A percentile compares a stretch with the other conserved stretches of the same genome.
Conservation (phyloP, 441 rosid species). For the Pelargonium fulgidum region DNA sequence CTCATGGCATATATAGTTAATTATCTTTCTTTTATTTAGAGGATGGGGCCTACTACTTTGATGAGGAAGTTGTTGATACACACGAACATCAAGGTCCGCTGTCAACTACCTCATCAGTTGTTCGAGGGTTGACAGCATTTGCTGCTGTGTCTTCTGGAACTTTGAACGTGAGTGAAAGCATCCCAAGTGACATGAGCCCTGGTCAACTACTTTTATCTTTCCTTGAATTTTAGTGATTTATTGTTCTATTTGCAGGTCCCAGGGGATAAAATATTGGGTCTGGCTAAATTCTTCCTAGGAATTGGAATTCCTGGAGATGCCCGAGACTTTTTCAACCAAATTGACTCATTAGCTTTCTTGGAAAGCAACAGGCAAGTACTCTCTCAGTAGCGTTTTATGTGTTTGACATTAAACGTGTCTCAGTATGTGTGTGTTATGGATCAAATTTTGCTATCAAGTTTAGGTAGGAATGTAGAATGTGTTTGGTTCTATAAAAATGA, state of each 20-base stretch:
- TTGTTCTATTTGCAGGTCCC: constrained; percentile 57
- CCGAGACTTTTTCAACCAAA: constrained; percentile 71
- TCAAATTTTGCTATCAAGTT: neutral
- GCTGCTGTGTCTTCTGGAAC: constrained; percentile 50
- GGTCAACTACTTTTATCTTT: constrained; percentile 16
- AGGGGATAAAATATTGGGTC: constrained; percentile 61
- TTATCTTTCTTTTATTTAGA: constrained; percentile 34
- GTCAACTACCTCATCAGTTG: constrained; percentile 73
- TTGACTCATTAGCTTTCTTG: constrained; percentile 70
- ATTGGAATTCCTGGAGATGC: constrained; percentile 81
- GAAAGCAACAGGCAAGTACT: constrained; percentile 67
- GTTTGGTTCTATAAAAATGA: neutral
- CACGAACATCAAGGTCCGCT: constrained; percentile 54
- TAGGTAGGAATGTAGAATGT: neutral
- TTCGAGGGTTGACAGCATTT: constrained; percentile 67
- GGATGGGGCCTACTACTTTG: constrained; percentile 76
- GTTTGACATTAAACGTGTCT: neutral
- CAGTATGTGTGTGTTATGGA: neutral
- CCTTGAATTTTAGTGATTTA: constrained; percentile 20
- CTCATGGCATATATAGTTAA: neutral
- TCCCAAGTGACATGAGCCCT: constrained; percentile 9
- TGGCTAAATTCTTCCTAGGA: constrained; percentile 82
- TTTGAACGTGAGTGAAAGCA: constrained; percentile 45
- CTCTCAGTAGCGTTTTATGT: constrained; percentile 12
- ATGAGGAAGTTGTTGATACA: constrained; percentile 55